phyloP scores from a whole-genome alignment of 768 basidiomycete genomes.

The Suillus plorans region DNA sequence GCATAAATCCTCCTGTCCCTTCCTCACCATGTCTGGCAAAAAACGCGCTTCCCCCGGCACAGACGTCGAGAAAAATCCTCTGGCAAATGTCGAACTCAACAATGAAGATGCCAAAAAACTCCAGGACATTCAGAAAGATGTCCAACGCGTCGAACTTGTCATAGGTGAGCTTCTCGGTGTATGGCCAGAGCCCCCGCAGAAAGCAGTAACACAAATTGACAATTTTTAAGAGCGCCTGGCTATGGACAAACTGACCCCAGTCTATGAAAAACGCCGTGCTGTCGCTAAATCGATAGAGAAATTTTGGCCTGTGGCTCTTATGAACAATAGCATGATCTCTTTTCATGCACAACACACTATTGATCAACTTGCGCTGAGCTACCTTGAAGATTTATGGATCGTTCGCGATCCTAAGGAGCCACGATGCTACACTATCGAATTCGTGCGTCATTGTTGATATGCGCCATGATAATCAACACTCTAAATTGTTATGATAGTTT shows the following conservation, averaged over 20 bases:
- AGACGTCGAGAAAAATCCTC: slow-evolving; percentile 69
- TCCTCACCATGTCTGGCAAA: slow-evolving; percentile 39
- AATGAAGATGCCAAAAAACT: slow-evolving; percentile 75
- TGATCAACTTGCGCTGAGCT: slow-evolving; percentile 81
- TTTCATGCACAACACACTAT: slow-evolving; percentile 69
- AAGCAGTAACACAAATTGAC: slow-evolving; percentile 10
- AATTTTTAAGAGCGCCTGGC: slow-evolving; percentile 58
- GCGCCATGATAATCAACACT: background rate
- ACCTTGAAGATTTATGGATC: slow-evolving; percentile 85
- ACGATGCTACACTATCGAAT: slow-evolving; percentile 82
- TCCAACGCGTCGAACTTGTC: slow-evolving; percentile 67
- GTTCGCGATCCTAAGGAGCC: slow-evolving; percentile 70
- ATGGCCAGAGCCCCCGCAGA: background rate
- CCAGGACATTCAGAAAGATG: slow-evolving; percentile 61
- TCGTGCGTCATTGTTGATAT: slow-evolving; percentile 56
- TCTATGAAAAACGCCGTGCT: slow-evolving; percentile 70
- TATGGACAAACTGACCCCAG: slow-evolving; percentile 53
- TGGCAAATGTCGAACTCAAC: slow-evolving; percentile 64
- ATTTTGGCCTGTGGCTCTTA: slow-evolving; percentile 85
- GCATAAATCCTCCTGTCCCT: slow-evolving; percentile 1
- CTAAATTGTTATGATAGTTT: slow-evolving; percentile 42
- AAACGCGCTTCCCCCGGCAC: slow-evolving; percentile 84
- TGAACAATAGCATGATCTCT: slow-evolving; percentile 66
- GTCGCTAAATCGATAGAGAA: slow-evolving; percentile 65
- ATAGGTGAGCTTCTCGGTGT: slow-evolving; percentile 52